phyloP scores from a whole-genome alignment of 2,329 filamentous ascomycete genomes.

The Pseudocercospora musae region DNA sequence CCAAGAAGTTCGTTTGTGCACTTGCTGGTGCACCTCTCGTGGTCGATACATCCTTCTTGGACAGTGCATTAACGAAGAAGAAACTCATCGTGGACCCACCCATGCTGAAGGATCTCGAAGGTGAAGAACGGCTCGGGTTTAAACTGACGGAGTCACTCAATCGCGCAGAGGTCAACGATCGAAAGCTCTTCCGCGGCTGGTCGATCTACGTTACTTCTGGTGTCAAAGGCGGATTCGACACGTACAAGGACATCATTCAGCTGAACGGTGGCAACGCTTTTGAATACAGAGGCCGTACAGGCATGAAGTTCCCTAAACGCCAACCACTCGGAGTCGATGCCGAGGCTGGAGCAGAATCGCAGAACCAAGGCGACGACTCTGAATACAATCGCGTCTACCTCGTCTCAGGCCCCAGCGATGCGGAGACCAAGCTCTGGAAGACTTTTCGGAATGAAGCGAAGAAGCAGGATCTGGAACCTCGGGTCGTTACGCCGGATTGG shows the following conservation, averaged over 20 bases:
- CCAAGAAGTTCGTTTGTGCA: slow-evolving; percentile 87
- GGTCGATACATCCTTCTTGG: slow-evolving; percentile 74
- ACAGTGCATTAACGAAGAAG: slow-evolving; percentile 68
- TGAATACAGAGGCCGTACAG: slow-evolving; percentile 66
- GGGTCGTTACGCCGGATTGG: slow-evolving; percentile 85
- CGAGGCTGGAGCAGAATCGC: slow-evolving; percentile 54
- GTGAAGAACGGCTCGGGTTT: slow-evolving; percentile 69
- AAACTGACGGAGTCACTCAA: slow-evolving; percentile 64
- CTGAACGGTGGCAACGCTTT: slow-evolving; percentile 84
- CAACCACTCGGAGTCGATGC: slow-evolving; percentile 50
- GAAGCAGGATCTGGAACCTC: slow-evolving; percentile 73
- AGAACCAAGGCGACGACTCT: slow-evolving; percentile 57
- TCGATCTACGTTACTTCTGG: slow-evolving; percentile 80
- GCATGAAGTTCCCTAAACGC: slow-evolving; percentile 51
- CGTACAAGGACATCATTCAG: slow-evolving; percentile 79
- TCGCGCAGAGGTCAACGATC: slow-evolving; percentile 72
- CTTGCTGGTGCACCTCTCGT: slow-evolving; percentile 77
- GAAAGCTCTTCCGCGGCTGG: slow-evolving; percentile 70
- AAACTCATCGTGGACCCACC: slow-evolving; percentile 60
- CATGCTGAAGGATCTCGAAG: slow-evolving; percentile 64
- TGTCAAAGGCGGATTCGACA: slow-evolving; percentile 77
- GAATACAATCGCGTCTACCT: slow-evolving; percentile 64
- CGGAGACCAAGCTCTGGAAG: slow-evolving; percentile 73
- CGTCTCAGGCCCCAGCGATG: slow-evolving; percentile 63
- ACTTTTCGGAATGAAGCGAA: slow-evolving; percentile 76